Base-by-base conservation (phyloP, 768 basidiomycete genomes). In the Termitomyces sp. region DNA sequence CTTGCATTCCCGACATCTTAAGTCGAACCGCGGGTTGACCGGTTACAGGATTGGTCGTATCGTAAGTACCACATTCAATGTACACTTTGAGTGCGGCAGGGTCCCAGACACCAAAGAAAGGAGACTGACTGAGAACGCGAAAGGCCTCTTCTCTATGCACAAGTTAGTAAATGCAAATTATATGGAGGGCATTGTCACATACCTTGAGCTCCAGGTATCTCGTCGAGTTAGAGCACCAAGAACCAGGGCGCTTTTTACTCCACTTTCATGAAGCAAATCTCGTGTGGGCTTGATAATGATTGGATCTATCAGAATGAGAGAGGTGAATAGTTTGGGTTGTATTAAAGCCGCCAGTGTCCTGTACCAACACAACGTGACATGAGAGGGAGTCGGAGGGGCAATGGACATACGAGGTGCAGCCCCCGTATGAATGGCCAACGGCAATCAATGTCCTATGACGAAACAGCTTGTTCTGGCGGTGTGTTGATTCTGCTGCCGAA, bases 351-450 rank as follows among this genome's bases (percentile, higher is more conserved):
- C 90, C 37, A 85, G 79, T 20, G 81, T 67, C 22, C 34, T 55
- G 22, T 3, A 46, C 20, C 10, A 24, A 31, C 10, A 53, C 47
- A 10, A 37, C 27, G 24, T 46, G 22, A 50, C 48, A 37, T 41
- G 32, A 14, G 29, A 31, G 7, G 2, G 18, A 27, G 26, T 3
- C 27, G 50, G 22, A 29, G 29, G 22, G 58, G 13, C 54, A 10
- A 26, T 10, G 20, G 36, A 76, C 89, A 65, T 65, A 92, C 86
- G 84, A 78, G 2, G 85, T 83, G 65, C 85, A 86, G 2, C 90
- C 94, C 24, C 94, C 91, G 50, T 91, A 85, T 0, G 92, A 94
- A 66, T 97, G 94, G 0, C 92, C 94, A 4, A 93, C 72, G 5
- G 76, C 83, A 22, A 93, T 74, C 2, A 94, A 64, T 24, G 69